phyloP scores from a whole-genome alignment of 2,329 filamentous ascomycete species.

The Diaporthe velutina region DNA sequence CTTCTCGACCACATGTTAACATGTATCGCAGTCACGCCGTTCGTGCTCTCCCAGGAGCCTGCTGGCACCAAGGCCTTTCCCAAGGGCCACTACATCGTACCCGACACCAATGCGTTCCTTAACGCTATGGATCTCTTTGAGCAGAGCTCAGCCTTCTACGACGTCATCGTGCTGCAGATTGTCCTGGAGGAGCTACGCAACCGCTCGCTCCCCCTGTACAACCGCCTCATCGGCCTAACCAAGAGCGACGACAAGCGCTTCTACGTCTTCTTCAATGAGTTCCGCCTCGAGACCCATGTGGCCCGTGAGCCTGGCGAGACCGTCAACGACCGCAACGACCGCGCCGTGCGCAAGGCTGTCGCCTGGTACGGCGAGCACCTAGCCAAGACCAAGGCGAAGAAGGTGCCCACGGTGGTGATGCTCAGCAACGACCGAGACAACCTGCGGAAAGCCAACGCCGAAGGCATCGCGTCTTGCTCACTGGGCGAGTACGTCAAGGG shows the following conservation, averaged over 20 bases:
- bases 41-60: conserved; percentile 90
- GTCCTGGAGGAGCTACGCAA: conserved; percentile 97
- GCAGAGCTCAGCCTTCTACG: conserved; percentile 90
- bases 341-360: conserved; percentile 87
- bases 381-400: conserved; percentile 69
- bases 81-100: conserved; percentile 92
- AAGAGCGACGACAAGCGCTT: conserved; percentile 98
- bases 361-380: conserved; percentile 93
- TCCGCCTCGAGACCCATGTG: conserved; percentile 91
- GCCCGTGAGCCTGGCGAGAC: conserved; percentile 80
- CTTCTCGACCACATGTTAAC: conserved; percentile 36
- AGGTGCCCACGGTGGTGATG: conserved; percentile 86
- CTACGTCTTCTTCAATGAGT: conserved; percentile 99
- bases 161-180: conserved; percentile 96
- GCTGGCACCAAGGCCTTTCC: conserved; percentile 86
- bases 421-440: conserved; percentile 94
- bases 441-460: conserved; percentile 82
- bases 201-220: conserved; percentile 93
- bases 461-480: conserved; percentile 78
- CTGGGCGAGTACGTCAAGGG: conserved; percentile 84
- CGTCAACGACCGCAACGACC: conserved; percentile 97
- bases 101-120: conserved; percentile 95
- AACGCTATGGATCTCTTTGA: conserved; percentile 98
- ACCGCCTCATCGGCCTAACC: conserved; percentile 88
- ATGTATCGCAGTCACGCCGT: conserved; percentile 74